Conservation (phyloP, 176 grass and related monocot species). For the Zoysia pacifica region DNA sequence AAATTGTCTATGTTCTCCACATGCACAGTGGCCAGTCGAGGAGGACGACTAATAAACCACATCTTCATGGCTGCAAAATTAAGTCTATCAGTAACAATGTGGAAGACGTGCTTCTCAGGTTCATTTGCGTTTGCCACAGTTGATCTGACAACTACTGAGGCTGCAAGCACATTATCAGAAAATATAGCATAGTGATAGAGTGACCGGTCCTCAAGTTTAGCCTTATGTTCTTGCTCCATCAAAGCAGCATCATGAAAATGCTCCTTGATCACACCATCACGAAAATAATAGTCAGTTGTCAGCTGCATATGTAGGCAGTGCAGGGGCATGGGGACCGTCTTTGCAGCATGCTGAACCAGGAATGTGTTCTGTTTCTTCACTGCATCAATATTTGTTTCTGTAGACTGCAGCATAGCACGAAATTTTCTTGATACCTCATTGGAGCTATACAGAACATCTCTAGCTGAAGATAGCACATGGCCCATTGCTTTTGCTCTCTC, state of each 20-base stretch:
- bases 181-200: slow-evolving; percentile 98
- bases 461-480: slow-evolving; percentile 63
- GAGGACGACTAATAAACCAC: slow-evolving; percentile 79
- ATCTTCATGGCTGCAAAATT: slow-evolving; percentile 98
- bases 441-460: slow-evolving; percentile 58
- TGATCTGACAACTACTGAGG: slow-evolving; percentile 88
- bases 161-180: slow-evolving; percentile 91
- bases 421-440: slow-evolving; percentile 70
- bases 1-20: slow-evolving; percentile 94
- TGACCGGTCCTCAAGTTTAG: slow-evolving; percentile 74
- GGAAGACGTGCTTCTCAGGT: slow-evolving; percentile 92
- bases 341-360: slow-evolving; percentile 95
- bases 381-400: slow-evolving; percentile 70
- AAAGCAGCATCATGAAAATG: slow-evolving; percentile 43
- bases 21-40: slow-evolving; percentile 58
- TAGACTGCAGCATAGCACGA: slow-evolving; percentile 74
- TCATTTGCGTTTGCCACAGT: slow-evolving; percentile 72
- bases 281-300: slow-evolving; percentile 74
- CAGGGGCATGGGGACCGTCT: slow-evolving; percentile 84
- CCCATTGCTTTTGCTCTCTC: slow-evolving; percentile 92
- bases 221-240: slow-evolving; percentile 54
- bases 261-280: slow-evolving; percentile 41
- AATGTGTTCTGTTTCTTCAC: slow-evolving; percentile 93
- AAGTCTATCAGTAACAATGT: slow-evolving; percentile 88
- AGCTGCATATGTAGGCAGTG: slow-evolving; percentile 91